Evolutionary conservation across 2,329 filamentous ascomycete species (phyloP).

Genomic region (Verticillium dahliae): DNA sequence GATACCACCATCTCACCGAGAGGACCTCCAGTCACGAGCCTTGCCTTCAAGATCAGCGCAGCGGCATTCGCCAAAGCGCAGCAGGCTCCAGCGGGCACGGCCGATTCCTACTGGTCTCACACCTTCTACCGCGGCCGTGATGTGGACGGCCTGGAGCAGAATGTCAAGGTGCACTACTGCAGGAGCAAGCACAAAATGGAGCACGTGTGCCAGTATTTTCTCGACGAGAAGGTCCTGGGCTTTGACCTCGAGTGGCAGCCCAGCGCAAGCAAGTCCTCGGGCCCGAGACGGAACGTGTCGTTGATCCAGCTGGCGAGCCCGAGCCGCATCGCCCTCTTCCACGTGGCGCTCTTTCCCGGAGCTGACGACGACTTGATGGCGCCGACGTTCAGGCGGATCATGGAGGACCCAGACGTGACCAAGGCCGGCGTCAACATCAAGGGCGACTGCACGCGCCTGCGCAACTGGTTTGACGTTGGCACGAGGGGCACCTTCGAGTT

Average conservation of each 20-base stretch:
- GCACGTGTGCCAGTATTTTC: conserved; percentile 58
- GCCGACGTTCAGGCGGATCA: conserved; percentile 61
- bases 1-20: neutral
- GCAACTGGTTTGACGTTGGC: conserved; percentile 57
- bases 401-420: conserved; percentile 62
- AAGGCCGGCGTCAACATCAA: conserved; percentile 76
- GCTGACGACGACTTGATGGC: conserved; percentile 53
- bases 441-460: conserved; percentile 63
- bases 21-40: conserved; percentile 15
- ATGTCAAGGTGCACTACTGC: conserved; percentile 73
- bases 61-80: conserved; percentile 42
- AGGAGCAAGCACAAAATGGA: conserved; percentile 61
- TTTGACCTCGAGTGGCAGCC: conserved; percentile 84
- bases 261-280: conserved; percentile 35
- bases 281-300: conserved; percentile 64
- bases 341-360: conserved; percentile 59
- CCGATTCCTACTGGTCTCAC: conserved; percentile 61
- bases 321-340: conserved; percentile 72
- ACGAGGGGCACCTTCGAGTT: conserved; percentile 69
- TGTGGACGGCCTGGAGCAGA: conserved; percentile 31
- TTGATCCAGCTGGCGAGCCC: conserved; percentile 78
- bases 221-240: conserved; percentile 65
- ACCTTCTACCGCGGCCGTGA: conserved; percentile 54
- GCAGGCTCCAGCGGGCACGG: conserved; percentile 32
- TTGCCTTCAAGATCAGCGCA: conserved; percentile 40